Evolutionary conservation across 371 early-diverging fungal genomes (phyloP).

Genomic region (Mortierella sp.): DNA sequence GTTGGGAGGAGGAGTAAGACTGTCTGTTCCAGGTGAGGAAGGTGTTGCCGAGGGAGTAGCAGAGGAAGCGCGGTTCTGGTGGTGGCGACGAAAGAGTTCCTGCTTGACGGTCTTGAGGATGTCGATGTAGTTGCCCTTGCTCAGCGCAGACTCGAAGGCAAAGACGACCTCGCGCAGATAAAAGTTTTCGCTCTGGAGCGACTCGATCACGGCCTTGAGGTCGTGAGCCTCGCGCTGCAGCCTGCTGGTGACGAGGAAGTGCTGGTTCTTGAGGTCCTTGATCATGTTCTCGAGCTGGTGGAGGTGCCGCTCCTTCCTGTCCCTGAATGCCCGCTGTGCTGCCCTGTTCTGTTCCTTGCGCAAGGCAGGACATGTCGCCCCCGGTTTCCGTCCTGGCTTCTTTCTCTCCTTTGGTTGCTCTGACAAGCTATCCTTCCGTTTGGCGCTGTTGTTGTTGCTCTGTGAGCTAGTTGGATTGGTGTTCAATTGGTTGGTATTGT

Average conservation of each 20-base stretch:
- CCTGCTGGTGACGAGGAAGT: conserved; percentile 55
- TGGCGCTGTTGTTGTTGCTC: not conserved
- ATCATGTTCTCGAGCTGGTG: conserved; percentile 75
- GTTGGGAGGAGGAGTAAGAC: not conserved
- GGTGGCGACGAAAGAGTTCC: conserved; percentile 42
- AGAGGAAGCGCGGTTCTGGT: conserved; percentile 20
- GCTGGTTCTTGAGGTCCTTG: conserved; percentile 69
- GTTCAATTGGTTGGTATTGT: not conserved
- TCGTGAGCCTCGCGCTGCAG: conserved; percentile 63
- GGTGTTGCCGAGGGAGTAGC: conserved; percentile 3
- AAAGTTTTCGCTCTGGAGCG: conserved; percentile 69
- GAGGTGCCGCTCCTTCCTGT: conserved; percentile 81
- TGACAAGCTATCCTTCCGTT: not conserved
- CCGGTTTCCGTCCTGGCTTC: conserved; percentile 87
- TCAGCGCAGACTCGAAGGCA: conserved; percentile 63
- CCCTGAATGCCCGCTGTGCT: conserved; percentile 83
- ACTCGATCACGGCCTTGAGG: conserved; percentile 63
- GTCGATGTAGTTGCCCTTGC: conserved; percentile 32
- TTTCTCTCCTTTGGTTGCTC: conserved; percentile 60
- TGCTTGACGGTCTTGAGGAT: conserved; percentile 37
- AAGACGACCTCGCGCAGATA: conserved; percentile 66
- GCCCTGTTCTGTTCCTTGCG: conserved; percentile 86
- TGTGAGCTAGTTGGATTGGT: no score
- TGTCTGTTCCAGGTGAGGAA: not conserved
- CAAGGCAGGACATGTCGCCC: conserved; percentile 69